Base-by-base conservation (phyloP, 352 stramenopile species). In the Globisporangium polare region DNA sequence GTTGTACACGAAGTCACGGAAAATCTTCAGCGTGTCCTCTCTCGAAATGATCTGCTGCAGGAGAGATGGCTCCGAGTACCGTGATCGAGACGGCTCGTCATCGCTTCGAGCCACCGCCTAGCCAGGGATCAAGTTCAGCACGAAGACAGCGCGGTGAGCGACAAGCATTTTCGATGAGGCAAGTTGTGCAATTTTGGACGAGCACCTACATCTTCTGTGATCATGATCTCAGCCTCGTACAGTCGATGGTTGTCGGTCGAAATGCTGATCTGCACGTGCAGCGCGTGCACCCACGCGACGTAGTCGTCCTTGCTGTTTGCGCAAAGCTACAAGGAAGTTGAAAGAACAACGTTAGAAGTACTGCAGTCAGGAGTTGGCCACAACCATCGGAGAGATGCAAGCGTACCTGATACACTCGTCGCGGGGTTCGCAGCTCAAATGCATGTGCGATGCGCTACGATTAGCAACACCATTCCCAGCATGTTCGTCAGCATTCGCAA, bases 201-300 rank as follows among this genome's bases (percentile, higher is more conserved):
- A 41, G 15, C 33, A 73, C 77, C 43, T 75, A 92, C 85, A 62
- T 93, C 83, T 77, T 94, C 86, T 5, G 85, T 89, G 45, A 94
- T 94, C 71, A 87, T 76, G 63, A 90, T 90, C 56, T 94, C 86
- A 10, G 86, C 86, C 58, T 93, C 78, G 46, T 89, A 89, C 4
- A 94, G 66, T 5, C 77, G 71, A 55, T 92, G 81, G 61, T 94
- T 94, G 62, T 94, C 86, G 26, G 72, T 85, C 27, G 76, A 86
- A 43, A 94, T 70, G 20, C 78, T 80, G 58, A 93, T 94, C 65
- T 94, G 83, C 6, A 90, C 68, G 55, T 94, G 83, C 2, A 94
- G 63, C 5, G 83, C 81, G 39, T 92, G 83, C 51, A 93, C 90
- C 86, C 86, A 94, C 42, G 71, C 75, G 15, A 89, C 76, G 78